Base-by-base conservation (phyloP, 177 flowering plant genomes). In the Vitis hybrid region DNA sequence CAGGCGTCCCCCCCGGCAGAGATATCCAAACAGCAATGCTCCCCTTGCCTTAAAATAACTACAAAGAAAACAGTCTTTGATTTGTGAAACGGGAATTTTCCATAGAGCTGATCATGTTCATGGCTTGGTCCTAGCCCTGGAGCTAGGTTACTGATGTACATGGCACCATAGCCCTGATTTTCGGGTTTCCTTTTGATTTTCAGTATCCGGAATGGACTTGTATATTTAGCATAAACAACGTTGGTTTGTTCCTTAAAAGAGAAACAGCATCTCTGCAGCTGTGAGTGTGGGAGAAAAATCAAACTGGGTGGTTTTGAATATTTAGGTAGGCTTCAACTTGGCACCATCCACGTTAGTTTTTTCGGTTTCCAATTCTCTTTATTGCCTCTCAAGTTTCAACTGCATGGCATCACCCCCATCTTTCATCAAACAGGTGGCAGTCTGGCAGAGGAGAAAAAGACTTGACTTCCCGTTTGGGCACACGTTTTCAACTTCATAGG, bases 1-100 rank as follows among this genome's bases (percentile, higher is more conserved):
- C 8, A 80, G 87, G 67, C 86, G 89, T 15, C 81, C 80, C 0
- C 79, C 81, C 0, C 65, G 91, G 64, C 89, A 85, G 50, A 72
- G 87, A 65, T 85, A 65, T 54, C 64, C 75, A 1, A 21, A 52
- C 21, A 56, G 40, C 40, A 66, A 64, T 69, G 77, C 66, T 72
- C 58, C 72, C 48, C 30, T 45, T 48, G 5, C 72, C 8, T 58
- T 74, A 9, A 70, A 77, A 54, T 79, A 72, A 77, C 6, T 62
- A 5, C 54, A 67, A 52, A 23, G 10, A 15, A 3, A 3, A 1
- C 17, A 3, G 40, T 18, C 26, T 17, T 64, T 57, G 17, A 8
- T 4, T 9, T 64, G 56, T 57, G 23, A 64, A 5, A 55, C 45
- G 23, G 40, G 67, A 56, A 67, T 56, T 34, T 62, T 23, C 60